Evolutionary conservation across 2,329 filamentous ascomycete species (phyloP).

Genomic region (Penicillium sp.): DNA sequence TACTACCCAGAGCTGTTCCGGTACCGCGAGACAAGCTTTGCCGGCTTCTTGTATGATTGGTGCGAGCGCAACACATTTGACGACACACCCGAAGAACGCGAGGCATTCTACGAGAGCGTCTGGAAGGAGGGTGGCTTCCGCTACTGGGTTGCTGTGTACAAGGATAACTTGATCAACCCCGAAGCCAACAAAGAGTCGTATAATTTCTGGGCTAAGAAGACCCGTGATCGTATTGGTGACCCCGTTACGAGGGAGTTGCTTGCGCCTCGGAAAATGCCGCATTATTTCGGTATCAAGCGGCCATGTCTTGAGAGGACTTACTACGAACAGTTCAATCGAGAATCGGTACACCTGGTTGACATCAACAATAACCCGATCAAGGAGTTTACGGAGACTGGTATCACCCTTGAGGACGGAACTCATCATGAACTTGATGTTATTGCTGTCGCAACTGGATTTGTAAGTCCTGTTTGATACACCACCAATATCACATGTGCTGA

Average conservation of each 20-base stretch:
- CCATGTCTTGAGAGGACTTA: constrained; percentile 50
- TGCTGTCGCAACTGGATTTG: constrained; percentile 47
- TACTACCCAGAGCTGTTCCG: constrained; percentile 55
- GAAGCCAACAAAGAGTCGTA: constrained; percentile 57
- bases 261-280: constrained; percentile 54
- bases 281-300: constrained; percentile 57
- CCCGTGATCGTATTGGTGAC: constrained; percentile 52
- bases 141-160: constrained; percentile 57
- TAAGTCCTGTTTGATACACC: constrained; percentile 1
- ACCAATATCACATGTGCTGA: neutral
- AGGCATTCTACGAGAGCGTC: constrained; percentile 51
- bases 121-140: constrained; percentile 57
- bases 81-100: constrained; percentile 52
- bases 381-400: constrained; percentile 42
- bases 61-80: constrained; percentile 57
- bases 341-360: constrained; percentile 50
- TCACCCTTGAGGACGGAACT: constrained; percentile 41
- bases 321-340: constrained; percentile 51
- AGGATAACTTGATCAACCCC: constrained; percentile 50
- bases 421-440: constrained; percentile 44
- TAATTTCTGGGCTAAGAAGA: constrained; percentile 57
- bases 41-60: constrained; percentile 60
- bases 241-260: constrained; percentile 52
- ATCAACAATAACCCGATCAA: constrained; percentile 47
- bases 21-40: constrained; percentile 55